Conservation (phyloP, 495 filamentous ascomycete genomes). For the Aspergillus homomorphus region DNA sequence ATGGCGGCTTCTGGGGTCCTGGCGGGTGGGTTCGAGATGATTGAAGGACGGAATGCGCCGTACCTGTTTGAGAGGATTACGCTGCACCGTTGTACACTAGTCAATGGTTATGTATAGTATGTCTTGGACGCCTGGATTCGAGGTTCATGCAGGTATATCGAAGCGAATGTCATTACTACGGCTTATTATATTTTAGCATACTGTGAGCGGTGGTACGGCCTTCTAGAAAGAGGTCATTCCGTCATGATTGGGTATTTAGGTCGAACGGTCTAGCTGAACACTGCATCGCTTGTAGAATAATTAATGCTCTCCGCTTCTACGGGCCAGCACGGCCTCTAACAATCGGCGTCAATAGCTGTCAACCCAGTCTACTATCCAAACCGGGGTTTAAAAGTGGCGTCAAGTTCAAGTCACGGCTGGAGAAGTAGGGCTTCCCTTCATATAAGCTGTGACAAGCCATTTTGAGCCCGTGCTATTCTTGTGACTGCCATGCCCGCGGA, state of each 20-base stretch:
- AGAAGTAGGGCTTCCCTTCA: too few relatives aligned
- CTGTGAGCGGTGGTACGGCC: neutral
- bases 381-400: too few relatives aligned
- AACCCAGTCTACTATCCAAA: too few relatives aligned
- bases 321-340: neutral
- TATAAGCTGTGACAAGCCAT: too few relatives aligned
- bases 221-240: neutral
- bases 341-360: neutral
- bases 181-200: neutral
- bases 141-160: neutral
- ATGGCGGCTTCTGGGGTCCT: constrained; percentile 49
- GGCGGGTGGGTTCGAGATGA: constrained; percentile 29
- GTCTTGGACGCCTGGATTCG: neutral
- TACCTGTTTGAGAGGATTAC: neutral
- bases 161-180: neutral
- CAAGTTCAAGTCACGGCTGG: too few relatives aligned
- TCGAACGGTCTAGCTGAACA: neutral
- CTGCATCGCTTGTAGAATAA: neutral
- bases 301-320: neutral
- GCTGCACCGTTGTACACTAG: constrained; percentile 6
- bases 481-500: too few relatives aligned
- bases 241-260: neutral
- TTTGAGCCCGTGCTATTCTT: too few relatives aligned
- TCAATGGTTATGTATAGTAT: neutral
- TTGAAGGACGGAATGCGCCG: neutral